Evolutionary conservation across 2,329 filamentous ascomycete genomes (phyloP).

Genomic region (Gliomastix tumulicola): DNA sequence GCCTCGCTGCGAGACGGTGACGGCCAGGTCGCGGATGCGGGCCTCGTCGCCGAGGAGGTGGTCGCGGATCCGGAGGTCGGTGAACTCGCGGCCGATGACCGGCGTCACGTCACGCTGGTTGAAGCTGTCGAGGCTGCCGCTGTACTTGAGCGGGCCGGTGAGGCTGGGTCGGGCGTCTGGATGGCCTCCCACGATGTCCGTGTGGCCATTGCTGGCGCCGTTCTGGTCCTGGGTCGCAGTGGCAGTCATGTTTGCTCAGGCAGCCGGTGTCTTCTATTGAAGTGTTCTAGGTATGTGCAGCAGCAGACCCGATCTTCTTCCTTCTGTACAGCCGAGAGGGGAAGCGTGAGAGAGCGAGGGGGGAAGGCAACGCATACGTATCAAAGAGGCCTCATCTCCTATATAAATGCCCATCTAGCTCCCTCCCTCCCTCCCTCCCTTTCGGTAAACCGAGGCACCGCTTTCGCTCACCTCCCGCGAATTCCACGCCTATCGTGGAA

Average conservation of each 20-base stretch:
- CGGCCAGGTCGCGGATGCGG: constrained; percentile 45
- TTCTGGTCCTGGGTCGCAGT: not conserved
- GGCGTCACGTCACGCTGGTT: constrained; percentile 33
- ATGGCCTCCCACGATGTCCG: constrained; percentile 19
- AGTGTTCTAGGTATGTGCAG: too few species aligned
- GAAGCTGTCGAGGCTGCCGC: constrained; percentile 7
- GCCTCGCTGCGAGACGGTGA: constrained; percentile 34
- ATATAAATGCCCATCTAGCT: too few species aligned
- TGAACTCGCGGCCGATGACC: constrained; percentile 42
- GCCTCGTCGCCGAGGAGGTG: constrained; percentile 31
- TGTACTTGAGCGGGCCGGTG: constrained; percentile 7
- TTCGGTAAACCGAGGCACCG: too few species aligned
- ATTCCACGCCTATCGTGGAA: too few species aligned
- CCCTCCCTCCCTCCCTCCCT: too few species aligned
- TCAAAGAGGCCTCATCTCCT: too few species aligned
- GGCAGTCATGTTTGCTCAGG: constrained; percentile 1
- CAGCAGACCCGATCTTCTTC: too few species aligned
- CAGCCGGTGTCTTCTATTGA: not conserved
- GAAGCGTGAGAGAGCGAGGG: too few species aligned
- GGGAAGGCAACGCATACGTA: too few species aligned
- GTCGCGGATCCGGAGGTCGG: constrained; percentile 23
- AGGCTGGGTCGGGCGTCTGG: constrained; percentile 18
- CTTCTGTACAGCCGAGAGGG: too few species aligned
- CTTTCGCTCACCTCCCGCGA: too few species aligned
- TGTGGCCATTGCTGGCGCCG: not conserved